Evolutionary conservation across 2,329 filamentous ascomycete genomes (phyloP).

Genomic region (Lachnum nothofagi): DNA sequence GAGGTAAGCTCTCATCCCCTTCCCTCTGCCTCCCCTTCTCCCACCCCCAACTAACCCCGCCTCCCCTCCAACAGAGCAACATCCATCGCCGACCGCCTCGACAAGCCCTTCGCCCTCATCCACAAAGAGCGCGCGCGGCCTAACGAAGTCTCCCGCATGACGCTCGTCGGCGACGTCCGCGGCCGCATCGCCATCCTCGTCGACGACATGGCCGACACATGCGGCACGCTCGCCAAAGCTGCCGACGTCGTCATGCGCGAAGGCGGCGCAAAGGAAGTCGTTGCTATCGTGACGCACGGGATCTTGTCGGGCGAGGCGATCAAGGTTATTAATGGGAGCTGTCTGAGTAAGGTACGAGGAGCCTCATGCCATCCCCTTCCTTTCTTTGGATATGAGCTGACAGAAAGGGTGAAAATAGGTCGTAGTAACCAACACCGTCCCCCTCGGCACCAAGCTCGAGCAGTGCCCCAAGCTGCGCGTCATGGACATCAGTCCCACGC

Average conservation of each 20-base stretch:
- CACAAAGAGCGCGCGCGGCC: conserved; percentile 92
- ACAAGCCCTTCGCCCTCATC: conserved; percentile 87
- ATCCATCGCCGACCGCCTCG: conserved; percentile 85
- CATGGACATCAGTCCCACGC: conserved; percentile 84
- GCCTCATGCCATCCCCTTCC: too few species aligned
- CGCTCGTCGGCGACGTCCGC: conserved; percentile 88
- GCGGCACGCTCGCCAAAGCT: conserved; percentile 81
- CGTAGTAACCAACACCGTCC: conserved; percentile 87
- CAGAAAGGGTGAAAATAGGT: too few species aligned
- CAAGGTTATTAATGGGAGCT: conserved; percentile 64
- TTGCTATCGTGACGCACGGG: conserved; percentile 92
- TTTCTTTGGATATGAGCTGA: too few species aligned
- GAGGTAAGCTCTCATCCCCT: conserved; percentile 45
- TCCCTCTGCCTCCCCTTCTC: neutral
- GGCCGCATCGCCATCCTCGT: conserved; percentile 93
- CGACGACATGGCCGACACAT: conserved; percentile 97
- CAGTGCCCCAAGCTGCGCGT: conserved; percentile 76
- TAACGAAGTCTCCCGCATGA: conserved; percentile 89
- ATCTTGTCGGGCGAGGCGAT: conserved; percentile 86
- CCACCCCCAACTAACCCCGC: neutral
- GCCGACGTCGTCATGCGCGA: conserved; percentile 81
- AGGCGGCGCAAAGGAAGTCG: conserved; percentile 82
- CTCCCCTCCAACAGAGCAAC: conserved; percentile 56
- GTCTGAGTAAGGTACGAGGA: conserved; percentile 65
- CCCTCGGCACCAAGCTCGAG: conserved; percentile 73